Base-by-base conservation (phyloP, 805 yeast genomes). In the Candida germanica region DNA sequence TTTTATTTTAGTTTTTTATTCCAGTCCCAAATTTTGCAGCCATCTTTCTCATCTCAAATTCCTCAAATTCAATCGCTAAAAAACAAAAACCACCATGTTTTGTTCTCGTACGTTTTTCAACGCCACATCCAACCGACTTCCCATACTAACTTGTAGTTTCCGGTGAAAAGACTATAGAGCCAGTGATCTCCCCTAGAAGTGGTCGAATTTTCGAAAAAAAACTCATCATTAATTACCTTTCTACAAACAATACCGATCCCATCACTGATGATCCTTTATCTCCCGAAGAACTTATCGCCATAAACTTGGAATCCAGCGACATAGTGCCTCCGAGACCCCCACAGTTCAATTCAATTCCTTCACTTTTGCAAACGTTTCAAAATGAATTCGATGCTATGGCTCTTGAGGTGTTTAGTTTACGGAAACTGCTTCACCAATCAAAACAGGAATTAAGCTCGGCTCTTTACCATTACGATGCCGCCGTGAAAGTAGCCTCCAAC, bases 311-410 rank as follows among this genome's bases (percentile, higher is more conserved):
- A 14, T 38, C 36, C 21, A 19, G 54, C 30, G 32, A 47, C 6
- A 37, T 61, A 4, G 55, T 56, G 0, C 67, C 71, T 4, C 64
- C 72, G 4, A 58, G 55, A 45, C 76, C 69, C 7, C 67, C 83
- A 1, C 64, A 72, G 0, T 51, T 66, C 40, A 74, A 80, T 15
- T 83, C 94, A 0, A 85, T 89, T 20, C 98, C 98, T 0, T 69
- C 85, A 3, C 59, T 89, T 48, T 64, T 89, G 33, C 69, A 86
- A 2, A 66, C 83, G 2, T 77, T 89, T 43, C 96, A 89, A 54
- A 78, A 81, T 41, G 96, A 88, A 58, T 89, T 94, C 88, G 97
- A 89, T 53, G 77, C 96, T 0, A 55, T 86, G 29, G 85, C 91
- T 19, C 63, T 89, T 34, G 97, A 91, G 51, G 70, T 83, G 14